Evolutionary conservation across 2,329 filamentous ascomycete species (phyloP).

Genomic region (Diaporthe sp.): DNA sequence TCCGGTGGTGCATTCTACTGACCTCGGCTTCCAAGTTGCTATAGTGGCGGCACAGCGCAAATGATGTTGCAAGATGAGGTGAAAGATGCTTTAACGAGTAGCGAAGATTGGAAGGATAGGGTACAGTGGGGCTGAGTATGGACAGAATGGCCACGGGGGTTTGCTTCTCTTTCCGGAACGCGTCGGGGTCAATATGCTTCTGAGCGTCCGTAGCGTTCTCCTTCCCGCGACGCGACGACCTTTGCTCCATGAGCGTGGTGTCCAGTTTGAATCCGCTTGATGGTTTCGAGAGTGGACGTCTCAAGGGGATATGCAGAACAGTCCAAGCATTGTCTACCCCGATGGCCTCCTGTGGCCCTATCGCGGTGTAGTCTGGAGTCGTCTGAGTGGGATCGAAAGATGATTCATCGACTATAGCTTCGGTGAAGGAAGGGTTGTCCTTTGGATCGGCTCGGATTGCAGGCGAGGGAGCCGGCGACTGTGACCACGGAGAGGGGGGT

Average conservation of each 20-base stretch:
- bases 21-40: conserved; percentile 84
- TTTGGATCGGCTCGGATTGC: conserved; percentile 84
- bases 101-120: conserved; percentile 86
- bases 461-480: conserved; percentile 93
- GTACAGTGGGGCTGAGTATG: conserved; percentile 85
- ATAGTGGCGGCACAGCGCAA: conserved; percentile 87
- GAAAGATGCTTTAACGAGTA: conserved; percentile 86
- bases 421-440: conserved; percentile 91
- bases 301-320: conserved; percentile 88
- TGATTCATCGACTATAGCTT: conserved; percentile 83
- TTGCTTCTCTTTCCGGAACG: conserved; percentile 60
- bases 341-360: conserved; percentile 84
- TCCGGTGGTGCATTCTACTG: conserved; percentile 74
- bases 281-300: conserved; percentile 78
- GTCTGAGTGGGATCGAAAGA: conserved; percentile 83
- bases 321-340: conserved; percentile 93
- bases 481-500: conserved; percentile 92
- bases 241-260: conserved; percentile 65
- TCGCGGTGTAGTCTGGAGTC: conserved; percentile 80
- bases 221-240: conserved; percentile 53
- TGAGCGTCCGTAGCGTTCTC: conserved; percentile 24
- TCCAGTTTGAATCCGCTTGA: conserved; percentile 64
- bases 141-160: conserved; percentile 92
- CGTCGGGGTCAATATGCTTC: conserved; percentile 40
- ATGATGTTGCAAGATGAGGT: conserved; percentile 90